Evolutionary conservation across 2,329 filamentous ascomycete genomes (phyloP).

Genomic region (Metarhizium sp.): DNA sequence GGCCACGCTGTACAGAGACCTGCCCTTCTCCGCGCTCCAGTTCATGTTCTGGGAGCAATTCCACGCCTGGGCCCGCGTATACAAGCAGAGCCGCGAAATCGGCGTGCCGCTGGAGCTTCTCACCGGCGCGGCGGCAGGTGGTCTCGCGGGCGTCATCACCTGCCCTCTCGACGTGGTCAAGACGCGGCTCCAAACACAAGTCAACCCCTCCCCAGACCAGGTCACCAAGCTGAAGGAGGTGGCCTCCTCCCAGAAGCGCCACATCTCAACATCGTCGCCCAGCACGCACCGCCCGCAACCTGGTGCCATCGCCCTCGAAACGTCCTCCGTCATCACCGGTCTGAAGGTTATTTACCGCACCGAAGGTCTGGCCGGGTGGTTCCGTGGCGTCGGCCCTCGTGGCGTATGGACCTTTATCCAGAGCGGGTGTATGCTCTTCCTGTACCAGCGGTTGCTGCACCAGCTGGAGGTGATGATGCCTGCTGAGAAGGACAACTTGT

Average conservation of each 20-base stretch:
- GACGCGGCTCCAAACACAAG: constrained; percentile 89
- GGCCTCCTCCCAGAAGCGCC: constrained; percentile 49
- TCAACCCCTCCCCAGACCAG: constrained; percentile 34
- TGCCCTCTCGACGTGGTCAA: constrained; percentile 97
- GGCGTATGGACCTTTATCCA: constrained; percentile 97
- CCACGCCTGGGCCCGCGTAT: constrained; percentile 69
- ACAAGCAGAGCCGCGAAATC: constrained; percentile 73
- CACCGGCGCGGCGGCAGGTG: constrained; percentile 82
- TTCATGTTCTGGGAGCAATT: constrained; percentile 99
- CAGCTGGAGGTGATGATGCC: constrained; percentile 52
- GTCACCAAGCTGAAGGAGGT: constrained; percentile 20
- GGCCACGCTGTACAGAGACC: constrained; percentile 85
- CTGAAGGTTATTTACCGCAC: constrained; percentile 80
- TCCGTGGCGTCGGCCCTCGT: constrained; percentile 85
- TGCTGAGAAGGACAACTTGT: constrained; percentile 17
- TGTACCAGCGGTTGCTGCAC: constrained; percentile 82
- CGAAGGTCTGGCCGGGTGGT: constrained; percentile 84
- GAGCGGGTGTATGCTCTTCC: constrained; percentile 89
- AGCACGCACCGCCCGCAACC: constrained; percentile 74
- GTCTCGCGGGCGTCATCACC: constrained; percentile 86
- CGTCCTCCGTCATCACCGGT: constrained; percentile 79
- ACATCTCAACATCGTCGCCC: constrained; percentile 83
- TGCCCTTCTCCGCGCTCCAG: constrained; percentile 92
- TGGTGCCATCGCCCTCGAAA: constrained; percentile 72
- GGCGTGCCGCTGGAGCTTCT: constrained; percentile 77